Evolutionary conservation across 2,329 filamentous ascomycete genomes (phyloP).

Genomic region (Orbilia quercus): DNA sequence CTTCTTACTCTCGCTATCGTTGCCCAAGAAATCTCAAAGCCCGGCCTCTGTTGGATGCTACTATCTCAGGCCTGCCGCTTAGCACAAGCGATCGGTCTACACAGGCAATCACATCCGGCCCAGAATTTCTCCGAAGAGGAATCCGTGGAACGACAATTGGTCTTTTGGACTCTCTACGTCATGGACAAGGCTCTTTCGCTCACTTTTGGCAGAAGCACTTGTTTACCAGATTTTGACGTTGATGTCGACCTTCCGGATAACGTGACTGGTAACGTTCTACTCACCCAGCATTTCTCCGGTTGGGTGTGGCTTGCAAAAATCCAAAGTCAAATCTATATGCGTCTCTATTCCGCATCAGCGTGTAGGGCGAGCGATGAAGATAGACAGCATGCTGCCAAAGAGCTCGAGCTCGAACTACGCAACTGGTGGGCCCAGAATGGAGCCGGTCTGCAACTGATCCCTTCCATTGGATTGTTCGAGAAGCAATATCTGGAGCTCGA

Average conservation of each 20-base stretch:
- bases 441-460: slow-evolving; percentile 47
- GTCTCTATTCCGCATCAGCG: slow-evolving; percentile 67
- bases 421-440: slow-evolving; percentile 59
- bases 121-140: slow-evolving; percentile 61
- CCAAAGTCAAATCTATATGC: slow-evolving; percentile 71
- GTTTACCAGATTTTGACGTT: slow-evolving; percentile 72
- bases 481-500: slow-evolving; percentile 61
- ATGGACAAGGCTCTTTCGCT: slow-evolving; percentile 71
- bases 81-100: slow-evolving; percentile 73
- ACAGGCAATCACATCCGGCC: slow-evolving; percentile 65
- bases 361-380: slow-evolving; percentile 63
- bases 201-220: slow-evolving; percentile 70
- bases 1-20: slow-evolving; percentile 72
- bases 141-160: slow-evolving; percentile 61
- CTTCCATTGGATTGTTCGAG: slow-evolving; percentile 58
- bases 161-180: slow-evolving; percentile 72
- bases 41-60: slow-evolving; percentile 74
- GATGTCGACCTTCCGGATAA: slow-evolving; percentile 65
- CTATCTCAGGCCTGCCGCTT: slow-evolving; percentile 71
- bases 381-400: slow-evolving; percentile 63
- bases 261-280: slow-evolving; percentile 65
- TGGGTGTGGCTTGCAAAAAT: slow-evolving; percentile 71
- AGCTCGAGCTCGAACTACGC: slow-evolving; percentile 58
- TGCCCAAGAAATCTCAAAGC: slow-evolving; percentile 72
- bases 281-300: slow-evolving; percentile 65